Evolutionary conservation across 1,139 yeast species (phyloP), one percentile per base, ranked within the genome.

Genomic region (Yamadazyma taylorii): DNA sequence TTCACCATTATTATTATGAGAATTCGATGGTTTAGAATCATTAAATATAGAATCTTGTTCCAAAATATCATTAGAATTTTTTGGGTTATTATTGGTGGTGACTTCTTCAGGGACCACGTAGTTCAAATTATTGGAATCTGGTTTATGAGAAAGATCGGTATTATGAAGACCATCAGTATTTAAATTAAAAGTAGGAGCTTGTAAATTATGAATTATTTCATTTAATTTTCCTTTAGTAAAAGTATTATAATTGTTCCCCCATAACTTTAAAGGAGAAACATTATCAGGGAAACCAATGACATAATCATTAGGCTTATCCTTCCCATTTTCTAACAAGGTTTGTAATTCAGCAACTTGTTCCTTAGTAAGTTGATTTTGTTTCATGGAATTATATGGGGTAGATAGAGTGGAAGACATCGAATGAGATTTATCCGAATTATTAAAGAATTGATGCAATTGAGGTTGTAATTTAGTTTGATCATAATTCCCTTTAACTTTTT

Each of bases 261-360:
- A 70, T 21, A 70, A 48, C 42, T 70, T 70, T 37, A 70, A 58
- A 0, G 76, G 76, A 1, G 75, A 68, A 3, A 23, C 48, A 32
- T 39, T 38, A 29, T 56, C 55, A 27, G 30, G 30, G 16, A 27
- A 27, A 6, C 16, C 30, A 23, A 44, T 36, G 4, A 39, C 25
- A 28, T 37, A 35, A 21, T 43, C 49, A 32, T 44, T 44, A 12
- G 47, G 47, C 30, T 43, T 42, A 21, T 39, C 46, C 24, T 39
- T 47, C 29, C 49, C 49, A 17, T 41, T 41, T 24, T 53, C 58
- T n/a, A 54, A 40, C 23, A 56, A 45, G 32, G 56, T 52, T 32
- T 57, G 58, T 19, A 56, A 40, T 28, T 56, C 53, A 19, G 46
- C 45, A 5, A 51, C 46, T 30, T 61, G 60, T n/a, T 53, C 54